Evolutionary conservation across 2,329 filamentous ascomycete species (phyloP).

Genomic region (Trichoderma oligosporum): DNA sequence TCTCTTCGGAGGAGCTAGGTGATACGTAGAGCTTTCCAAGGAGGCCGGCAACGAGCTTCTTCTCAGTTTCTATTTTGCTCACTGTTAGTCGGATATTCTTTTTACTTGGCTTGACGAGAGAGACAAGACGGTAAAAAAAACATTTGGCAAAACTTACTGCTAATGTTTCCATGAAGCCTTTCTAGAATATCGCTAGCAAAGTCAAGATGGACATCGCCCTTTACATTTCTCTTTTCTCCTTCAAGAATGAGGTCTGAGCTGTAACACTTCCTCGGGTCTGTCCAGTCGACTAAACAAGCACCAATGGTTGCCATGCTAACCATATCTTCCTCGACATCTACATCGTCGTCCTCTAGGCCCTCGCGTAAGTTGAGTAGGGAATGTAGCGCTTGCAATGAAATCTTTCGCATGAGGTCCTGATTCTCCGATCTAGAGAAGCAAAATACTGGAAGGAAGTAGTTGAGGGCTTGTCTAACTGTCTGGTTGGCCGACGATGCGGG

Average conservation of each 20-base stretch:
- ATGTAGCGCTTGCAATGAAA: conserved; percentile 72
- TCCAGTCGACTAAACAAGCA: conserved; percentile 88
- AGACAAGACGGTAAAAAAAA: neutral
- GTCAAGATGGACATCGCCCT: conserved; percentile 75
- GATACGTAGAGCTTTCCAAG: conserved; percentile 80
- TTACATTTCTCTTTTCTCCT: conserved; percentile 59
- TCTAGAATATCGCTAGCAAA: conserved; percentile 76
- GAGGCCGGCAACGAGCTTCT: conserved; percentile 73
- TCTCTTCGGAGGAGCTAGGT: conserved; percentile 58
- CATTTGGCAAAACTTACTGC: conserved; percentile 51
- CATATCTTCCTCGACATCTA: conserved; percentile 72
- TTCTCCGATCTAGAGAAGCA: conserved; percentile 82
- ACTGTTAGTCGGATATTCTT: conserved; percentile 29
- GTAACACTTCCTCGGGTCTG: conserved; percentile 79
- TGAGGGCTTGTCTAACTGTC: conserved; percentile 77
- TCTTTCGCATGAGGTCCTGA: conserved; percentile 71
- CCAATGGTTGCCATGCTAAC: conserved; percentile 74
- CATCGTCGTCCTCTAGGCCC: conserved; percentile 69
- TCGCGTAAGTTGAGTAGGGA: conserved; percentile 70
- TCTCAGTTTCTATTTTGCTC: conserved; percentile 67
- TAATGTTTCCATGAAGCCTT: conserved; percentile 62
- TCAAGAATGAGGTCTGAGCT: conserved; percentile 49
- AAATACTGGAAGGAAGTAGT: conserved; percentile 93
- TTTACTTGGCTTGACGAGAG: too few species aligned
- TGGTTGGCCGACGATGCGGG: conserved; percentile 77